Conservation (phyloP, 345 rosid species). For the Atalantia buxifolia region DNA sequence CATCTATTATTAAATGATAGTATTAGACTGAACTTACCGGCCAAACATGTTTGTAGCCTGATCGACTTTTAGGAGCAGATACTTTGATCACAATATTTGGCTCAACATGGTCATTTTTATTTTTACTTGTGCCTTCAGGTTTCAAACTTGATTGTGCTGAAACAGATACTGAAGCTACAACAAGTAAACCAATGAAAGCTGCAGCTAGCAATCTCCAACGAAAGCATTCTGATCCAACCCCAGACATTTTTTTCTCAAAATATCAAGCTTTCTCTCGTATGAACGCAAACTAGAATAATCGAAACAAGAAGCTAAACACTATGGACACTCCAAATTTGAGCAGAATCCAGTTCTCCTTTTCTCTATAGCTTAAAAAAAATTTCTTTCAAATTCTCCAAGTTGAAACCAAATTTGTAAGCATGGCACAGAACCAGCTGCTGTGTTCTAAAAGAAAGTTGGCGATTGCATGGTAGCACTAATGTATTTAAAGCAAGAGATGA, state of each 20-base stretch:
- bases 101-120: neutral
- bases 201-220: conserved; percentile 4
- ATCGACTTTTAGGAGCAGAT: neutral
- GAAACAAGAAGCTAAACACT: neutral
- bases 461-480: neutral
- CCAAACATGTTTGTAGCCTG: conserved; percentile 32
- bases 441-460: neutral
- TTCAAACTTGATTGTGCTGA: conserved; percentile 16
- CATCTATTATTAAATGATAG: no score
- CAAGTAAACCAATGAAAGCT: conserved; percentile 16
- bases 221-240: conserved; percentile 10
- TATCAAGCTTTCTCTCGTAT: neutral
- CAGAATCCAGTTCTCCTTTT: neutral
- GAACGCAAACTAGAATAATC: neutral
- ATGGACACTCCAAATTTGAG: neutral
- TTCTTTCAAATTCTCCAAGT: neutral
- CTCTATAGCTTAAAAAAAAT: no score
- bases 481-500: neutral
- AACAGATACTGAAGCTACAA: conserved; percentile 11
- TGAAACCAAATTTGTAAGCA: conserved; percentile 1
- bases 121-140: conserved; percentile 4
- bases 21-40: conserved; percentile 23
- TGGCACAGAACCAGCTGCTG: neutral
- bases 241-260: neutral
- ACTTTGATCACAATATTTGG: neutral